Base-by-base conservation (phyloP, 2,329 filamentous ascomycete species). In the Penicillium sclerotigenum region DNA sequence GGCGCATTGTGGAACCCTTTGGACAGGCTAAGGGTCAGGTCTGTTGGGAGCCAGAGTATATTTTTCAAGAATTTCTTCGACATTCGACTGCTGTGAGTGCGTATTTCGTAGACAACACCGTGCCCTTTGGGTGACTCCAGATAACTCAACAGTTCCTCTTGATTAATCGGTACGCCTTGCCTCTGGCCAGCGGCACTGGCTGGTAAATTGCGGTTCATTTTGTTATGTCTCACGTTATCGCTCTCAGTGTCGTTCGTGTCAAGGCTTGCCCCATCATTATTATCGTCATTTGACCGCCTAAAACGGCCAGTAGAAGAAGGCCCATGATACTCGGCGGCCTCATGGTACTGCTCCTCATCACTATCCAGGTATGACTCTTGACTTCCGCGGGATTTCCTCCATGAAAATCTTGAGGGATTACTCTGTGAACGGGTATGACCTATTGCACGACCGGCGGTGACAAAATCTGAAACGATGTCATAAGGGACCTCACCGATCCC, bases 1-100 rank as follows among this genome's bases (percentile, higher is more conserved):
- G 92, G 91, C 8, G 89, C 87, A 67, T 96, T 96, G 68, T 93
- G 88, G 69, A 96, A 95, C 0, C 91, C 92, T 70, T 89, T 89
- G 0, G 91, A 89, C 26, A 96, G 75, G 0, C 89, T 89, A 37
- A 96, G 76, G 38, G 89, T 89, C 58, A 96, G 88, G 69, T 95
- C 90, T 81, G 95, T 88, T 0, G 91, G 92, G 5, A 87, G 88
- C 66, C 89, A 91, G 58, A 93, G 80, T 6, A 90, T 84, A 4
- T 88, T 86, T 9, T 82, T 83, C 9, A 93, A 83, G 49, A 94
- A 87, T 18, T 86, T 84, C 26, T 83, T 81, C 36, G 92, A 82
- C 10, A 88, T 61, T 29, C 41, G 52, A 20, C 57, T 50, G 2
- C 64, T 54, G 5, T 64, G 56, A 33, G 13, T 55, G 7, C 46